Evolutionary conservation across 768 basidiomycete species (phyloP).

Genomic region (Boletus speciosus): DNA sequence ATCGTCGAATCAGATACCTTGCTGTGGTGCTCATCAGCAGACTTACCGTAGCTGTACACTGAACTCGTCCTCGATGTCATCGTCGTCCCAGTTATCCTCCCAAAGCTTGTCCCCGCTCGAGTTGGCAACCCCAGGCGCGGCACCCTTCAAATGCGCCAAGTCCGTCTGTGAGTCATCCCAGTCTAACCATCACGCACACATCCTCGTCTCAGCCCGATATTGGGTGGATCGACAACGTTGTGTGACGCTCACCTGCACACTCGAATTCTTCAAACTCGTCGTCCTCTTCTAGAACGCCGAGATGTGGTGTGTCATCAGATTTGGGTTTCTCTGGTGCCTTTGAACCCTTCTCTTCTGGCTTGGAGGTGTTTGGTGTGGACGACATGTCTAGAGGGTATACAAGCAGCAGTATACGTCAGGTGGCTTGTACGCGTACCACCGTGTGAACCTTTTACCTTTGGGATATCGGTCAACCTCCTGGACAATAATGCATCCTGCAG

Average conservation of each 20-base stretch:
- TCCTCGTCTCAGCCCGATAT: background rate
- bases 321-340: constrained; percentile 37
- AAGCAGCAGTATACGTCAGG: background rate
- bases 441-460: constrained; percentile 18
- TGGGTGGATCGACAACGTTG: background rate
- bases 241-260: constrained; percentile 58
- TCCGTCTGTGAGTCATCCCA: constrained; percentile 88
- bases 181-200: constrained; percentile 42
- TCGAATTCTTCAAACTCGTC: constrained; percentile 96
- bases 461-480: background rate
- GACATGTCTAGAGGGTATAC: constrained; percentile 31
- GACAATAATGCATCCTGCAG: background rate
- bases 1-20: background rate
- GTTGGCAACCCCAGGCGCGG: constrained; percentile 70
- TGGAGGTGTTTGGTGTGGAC: constrained; percentile 47
- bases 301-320: constrained; percentile 52
- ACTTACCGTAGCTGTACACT: constrained; percentile 89
- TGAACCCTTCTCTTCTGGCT: constrained; percentile 31
- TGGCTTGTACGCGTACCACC: constrained; percentile 13
- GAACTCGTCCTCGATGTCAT: constrained; percentile 97
- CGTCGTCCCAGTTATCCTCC: constrained; percentile 99
- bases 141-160: constrained; percentile 70
- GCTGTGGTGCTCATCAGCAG: no score
- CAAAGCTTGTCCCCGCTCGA: constrained; percentile 89
- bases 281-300: constrained; percentile 93